Base-by-base conservation (phyloP, 2,329 filamentous ascomycete species). In the Venturia asperata region DNA sequence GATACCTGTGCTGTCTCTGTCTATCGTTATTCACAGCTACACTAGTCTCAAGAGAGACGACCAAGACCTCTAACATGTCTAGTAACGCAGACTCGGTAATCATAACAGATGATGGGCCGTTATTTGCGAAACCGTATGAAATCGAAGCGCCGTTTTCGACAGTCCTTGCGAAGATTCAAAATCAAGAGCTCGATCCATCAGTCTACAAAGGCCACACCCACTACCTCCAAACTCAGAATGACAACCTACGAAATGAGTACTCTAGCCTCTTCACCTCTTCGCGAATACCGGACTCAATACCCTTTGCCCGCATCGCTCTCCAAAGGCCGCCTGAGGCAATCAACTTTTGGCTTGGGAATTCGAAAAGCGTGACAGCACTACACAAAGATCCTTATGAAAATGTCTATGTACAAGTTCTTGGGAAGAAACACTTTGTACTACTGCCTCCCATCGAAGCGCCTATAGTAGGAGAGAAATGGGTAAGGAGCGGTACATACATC, bases 311-410 rank as follows among this genome's bases (percentile, higher is more conserved):
- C 37, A 86, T 91, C 67, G 89, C 89, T 0, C 82, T 93, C 0
- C 78, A 83, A 47, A 79, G 82, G 61, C 71, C 77, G 0, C 88
- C 90, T 0, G 90, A 94, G 68, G 90, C 90, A 17, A 83, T 91
- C 67, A 94, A 94, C 72, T 81, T 94, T 71, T 66, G 65, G 66
- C 37, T 64, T n/a, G 66, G 66, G 9, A 76, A 90, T 75, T 84
- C 85, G 1, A 80, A 79, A 45, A 89, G 86, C 34, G 80, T 83
- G 0, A 92, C 90, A 0, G 87, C 88, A 0, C 74, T 92, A 64
- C 91, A 94, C 77, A 89, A 88, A 71, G 91, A 94, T 76, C 89
- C 89, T 70, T 93, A 92, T 74, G 90, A 94, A 74, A 94, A 94
- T 73, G 82, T 94, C 0, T 94, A 92, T 73, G 87, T 91, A 1